A percentile compares a stretch with the other conserved stretches of the same genome.
Evolutionary conservation across 305 asterid species (phyloP).

Genomic region (Coffea humblotiana): DNA sequence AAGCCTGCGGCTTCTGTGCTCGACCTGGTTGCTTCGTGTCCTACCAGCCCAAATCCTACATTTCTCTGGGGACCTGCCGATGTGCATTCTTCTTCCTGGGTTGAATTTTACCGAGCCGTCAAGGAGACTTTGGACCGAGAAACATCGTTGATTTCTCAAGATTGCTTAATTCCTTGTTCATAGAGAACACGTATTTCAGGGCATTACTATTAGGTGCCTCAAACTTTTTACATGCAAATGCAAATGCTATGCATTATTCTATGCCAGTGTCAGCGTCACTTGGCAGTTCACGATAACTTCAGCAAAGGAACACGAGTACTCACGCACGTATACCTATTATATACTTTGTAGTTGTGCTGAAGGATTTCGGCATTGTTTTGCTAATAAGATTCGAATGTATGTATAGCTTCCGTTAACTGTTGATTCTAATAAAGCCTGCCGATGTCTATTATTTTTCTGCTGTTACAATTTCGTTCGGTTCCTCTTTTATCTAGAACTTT

Average conservation of each 20-base stretch:
- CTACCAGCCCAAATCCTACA: constrained; percentile 74
- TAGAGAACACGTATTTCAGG: constrained; percentile 27
- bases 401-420: constrained; percentile 4
- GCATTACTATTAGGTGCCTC: too few species aligned
- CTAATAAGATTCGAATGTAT: not conserved
- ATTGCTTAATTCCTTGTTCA: constrained; percentile 62
- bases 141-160: constrained; percentile 40
- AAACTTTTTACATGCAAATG: not conserved
- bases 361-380: not conserved
- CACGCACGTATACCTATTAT: not conserved
- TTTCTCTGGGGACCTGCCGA: constrained; percentile 50
- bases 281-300: not conserved
- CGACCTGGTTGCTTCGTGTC: constrained; percentile 68
- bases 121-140: constrained; percentile 49
- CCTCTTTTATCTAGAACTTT: too few species aligned
- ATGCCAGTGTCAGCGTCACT: not conserved
- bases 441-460: not conserved
- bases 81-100: constrained; percentile 48
- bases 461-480: too few species aligned
- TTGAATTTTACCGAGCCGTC: constrained; percentile 63
- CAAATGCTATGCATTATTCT: not conserved
- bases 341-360: not conserved
- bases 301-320: not conserved
- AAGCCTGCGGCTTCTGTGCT: constrained; percentile 69
- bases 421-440: not conserved